phyloP scores from a whole-genome alignment of 2,329 filamentous ascomycete genomes.

The Torrubiella hemipterigena region DNA sequence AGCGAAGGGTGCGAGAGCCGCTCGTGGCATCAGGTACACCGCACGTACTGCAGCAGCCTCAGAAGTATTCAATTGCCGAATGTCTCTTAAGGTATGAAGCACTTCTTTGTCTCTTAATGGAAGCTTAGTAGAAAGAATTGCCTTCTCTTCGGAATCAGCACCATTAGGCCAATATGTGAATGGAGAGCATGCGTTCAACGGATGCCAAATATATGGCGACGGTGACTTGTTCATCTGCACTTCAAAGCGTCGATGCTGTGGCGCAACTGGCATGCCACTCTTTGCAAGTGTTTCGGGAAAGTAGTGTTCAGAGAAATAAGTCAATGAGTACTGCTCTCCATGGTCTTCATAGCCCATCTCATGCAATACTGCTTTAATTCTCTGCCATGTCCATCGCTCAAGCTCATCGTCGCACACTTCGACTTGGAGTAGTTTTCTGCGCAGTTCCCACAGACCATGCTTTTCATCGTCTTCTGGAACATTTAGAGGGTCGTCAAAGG shows the following conservation, averaged over 20 bases:
- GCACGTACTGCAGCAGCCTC: slow-evolving; percentile 3
- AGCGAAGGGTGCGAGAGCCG: slow-evolving; percentile 4
- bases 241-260: slow-evolving; percentile 1
- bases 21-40: slow-evolving; percentile 2
- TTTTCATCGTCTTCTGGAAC: slow-evolving; percentile 3
- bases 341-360: slow-evolving; percentile 1
- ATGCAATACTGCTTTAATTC: slow-evolving; percentile 1
- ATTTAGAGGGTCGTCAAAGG: slow-evolving; percentile 5
- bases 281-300: slow-evolving; percentile 2
- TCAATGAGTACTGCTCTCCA: slow-evolving; percentile 1
- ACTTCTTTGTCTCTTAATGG: slow-evolving; percentile 1
- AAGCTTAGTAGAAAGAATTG: slow-evolving; percentile 1
- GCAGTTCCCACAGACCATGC: slow-evolving; percentile 3
- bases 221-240: background rate
- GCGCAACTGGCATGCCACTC: slow-evolving; percentile 1
- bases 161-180: background rate
- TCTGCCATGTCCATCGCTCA: slow-evolving; percentile 2
- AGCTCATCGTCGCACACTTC: slow-evolving; percentile 2
- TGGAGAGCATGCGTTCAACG: slow-evolving; percentile 3
- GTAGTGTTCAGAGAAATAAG: slow-evolving; percentile 3
- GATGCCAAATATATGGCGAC: slow-evolving; percentile 1
- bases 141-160: background rate
- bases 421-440: slow-evolving; percentile 2
- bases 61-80: background rate
- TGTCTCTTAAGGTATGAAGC: slow-evolving; percentile 1